A percentile compares a stretch with the other conserved stretches of the same genome.
Conservation (phyloP, 768 basidiomycete species). For the Kwoniella dejecticola region DNA sequence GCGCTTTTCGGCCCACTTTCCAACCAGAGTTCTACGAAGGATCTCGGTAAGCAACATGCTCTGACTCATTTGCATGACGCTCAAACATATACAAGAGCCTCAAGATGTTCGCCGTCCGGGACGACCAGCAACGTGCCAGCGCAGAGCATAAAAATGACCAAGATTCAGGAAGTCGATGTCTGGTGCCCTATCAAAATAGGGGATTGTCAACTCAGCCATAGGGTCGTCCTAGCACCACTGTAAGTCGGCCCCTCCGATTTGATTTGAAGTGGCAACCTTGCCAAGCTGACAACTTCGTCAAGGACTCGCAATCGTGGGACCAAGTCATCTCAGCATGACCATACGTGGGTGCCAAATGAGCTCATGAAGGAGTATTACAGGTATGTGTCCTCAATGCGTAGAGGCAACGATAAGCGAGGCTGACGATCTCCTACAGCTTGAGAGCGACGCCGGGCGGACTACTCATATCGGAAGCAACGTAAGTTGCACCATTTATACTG, state of each 20-base stretch:
- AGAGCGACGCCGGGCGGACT: constrained; percentile 53
- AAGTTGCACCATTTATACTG: constrained; percentile 1
- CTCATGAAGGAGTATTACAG: constrained; percentile 27
- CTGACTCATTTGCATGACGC: too few species aligned
- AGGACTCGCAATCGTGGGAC: constrained; percentile 25
- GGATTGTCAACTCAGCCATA: constrained; percentile 17
- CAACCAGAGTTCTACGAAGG: too few species aligned
- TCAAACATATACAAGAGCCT: too few species aligned
- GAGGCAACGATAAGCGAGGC: background rate
- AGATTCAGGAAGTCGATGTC: constrained; percentile 1
- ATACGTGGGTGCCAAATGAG: constrained; percentile 26
- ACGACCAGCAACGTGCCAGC: too few species aligned
- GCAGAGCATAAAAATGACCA: too few species aligned
- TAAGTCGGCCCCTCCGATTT: too few species aligned
- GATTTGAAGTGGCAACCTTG: background rate
- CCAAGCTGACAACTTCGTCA: background rate
- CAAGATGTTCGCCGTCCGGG: too few species aligned
- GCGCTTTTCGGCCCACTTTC: too few species aligned
- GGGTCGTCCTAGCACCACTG: constrained; percentile 28
- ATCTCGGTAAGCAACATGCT: too few species aligned
- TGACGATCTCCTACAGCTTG: constrained; percentile 11
- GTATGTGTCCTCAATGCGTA: constrained; percentile 10
- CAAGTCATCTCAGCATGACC: background rate
- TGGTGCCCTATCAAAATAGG: constrained; percentile 26
- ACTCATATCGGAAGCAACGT: constrained; percentile 47